A percentile compares a stretch with the other conserved stretches of the same genome.
These are phyloP conservation scores for Salix purpurea DNA, from an alignment of 345 rosid genomes.

Conservation along the genomic window DNA sequence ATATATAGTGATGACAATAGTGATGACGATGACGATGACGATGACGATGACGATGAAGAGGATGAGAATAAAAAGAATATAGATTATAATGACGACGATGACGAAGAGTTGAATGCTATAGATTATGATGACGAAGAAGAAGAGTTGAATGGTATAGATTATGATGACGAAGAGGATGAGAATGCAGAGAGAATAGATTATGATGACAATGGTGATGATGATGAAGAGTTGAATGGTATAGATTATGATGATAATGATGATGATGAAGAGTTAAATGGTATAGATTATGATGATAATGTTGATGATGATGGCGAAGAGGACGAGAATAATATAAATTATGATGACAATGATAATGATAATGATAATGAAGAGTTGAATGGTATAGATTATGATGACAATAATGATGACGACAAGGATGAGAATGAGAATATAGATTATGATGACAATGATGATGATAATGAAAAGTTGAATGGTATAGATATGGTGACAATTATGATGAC, in stretches of 20 bases:
- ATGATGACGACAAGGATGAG: too few relatives aligned
- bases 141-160: too few relatives aligned
- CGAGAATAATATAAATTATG: background rate
- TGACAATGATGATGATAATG: background rate
- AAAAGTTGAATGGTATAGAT: background rate
- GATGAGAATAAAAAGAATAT: too few relatives aligned
- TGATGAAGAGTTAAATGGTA: too few relatives aligned
- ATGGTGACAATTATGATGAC: background rate
- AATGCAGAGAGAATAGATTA: too few relatives aligned
- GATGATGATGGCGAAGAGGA: too few relatives aligned
- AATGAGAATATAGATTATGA: too few relatives aligned
- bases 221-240: constrained; percentile 1
- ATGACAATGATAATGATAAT: background rate
- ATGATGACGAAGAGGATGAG: background rate
- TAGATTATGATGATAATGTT: background rate
- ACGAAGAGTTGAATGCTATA: background rate
- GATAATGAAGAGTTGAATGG: too few relatives aligned
- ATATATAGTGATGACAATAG: background rate
- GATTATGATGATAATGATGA: background rate
- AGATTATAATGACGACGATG: too few relatives aligned
- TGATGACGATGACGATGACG: background rate
- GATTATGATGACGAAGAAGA: background rate
- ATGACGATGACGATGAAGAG: too few relatives aligned
- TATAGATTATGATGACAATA: background rate
- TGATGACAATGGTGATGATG: too few relatives aligned